phyloP scores from a whole-genome alignment of 345 rosid genomes.

The thale cress (Arabidopsis thaliana) region DNA sequence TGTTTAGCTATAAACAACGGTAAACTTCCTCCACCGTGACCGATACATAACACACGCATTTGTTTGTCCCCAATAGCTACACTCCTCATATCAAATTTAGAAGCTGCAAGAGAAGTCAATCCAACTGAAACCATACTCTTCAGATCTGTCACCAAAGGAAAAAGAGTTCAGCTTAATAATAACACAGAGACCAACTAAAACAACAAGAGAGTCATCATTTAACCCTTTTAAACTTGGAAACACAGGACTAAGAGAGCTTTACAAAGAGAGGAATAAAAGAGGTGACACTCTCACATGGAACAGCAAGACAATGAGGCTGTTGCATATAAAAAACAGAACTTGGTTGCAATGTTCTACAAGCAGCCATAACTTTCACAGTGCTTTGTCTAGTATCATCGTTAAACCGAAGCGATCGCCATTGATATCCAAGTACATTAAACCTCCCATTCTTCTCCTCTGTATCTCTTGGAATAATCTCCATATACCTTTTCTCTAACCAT shows the following conservation, averaged over 20 bases:
- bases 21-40: constrained; percentile 96
- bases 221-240: not conserved
- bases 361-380: constrained; percentile 87
- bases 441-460: constrained; percentile 41
- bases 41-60: constrained; percentile 80
- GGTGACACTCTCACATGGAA: constrained; percentile 65
- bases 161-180: constrained; percentile 1
- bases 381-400: constrained; percentile 86
- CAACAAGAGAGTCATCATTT: not conserved
- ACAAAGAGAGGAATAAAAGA: not conserved
- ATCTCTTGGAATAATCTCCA: constrained; percentile 47
- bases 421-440: constrained; percentile 77
- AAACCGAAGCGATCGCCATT: constrained; percentile 87
- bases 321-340: constrained; percentile 68
- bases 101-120: constrained; percentile 67
- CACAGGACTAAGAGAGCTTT: constrained; percentile 9
- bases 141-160: constrained; percentile 58
- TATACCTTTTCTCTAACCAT: constrained; percentile 75
- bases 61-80: constrained; percentile 60
- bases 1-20: constrained; percentile 82
- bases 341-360: constrained; percentile 57
- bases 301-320: constrained; percentile 83
- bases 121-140: constrained; percentile 91
- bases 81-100: constrained; percentile 56
- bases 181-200: not conserved